These are phyloP conservation scores for Coriaria nepalensis DNA, from an alignment of 306 rosid species.

Conservation along the genomic window DNA sequence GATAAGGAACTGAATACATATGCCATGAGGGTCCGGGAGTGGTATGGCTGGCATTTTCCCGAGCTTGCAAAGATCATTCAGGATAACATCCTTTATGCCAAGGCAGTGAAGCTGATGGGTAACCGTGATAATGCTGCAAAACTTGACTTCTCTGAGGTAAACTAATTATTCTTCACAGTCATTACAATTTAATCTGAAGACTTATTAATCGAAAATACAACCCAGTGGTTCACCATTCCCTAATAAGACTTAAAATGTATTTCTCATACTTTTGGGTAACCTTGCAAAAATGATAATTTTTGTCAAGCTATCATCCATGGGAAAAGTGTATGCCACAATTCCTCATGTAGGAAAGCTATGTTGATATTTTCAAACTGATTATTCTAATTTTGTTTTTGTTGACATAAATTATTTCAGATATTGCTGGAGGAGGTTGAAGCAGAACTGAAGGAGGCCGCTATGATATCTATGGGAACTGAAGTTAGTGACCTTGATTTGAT, in stretches of 20 bases:
- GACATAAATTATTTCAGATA: slow-evolving; percentile 26
- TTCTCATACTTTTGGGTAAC: too few species aligned
- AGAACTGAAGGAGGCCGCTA: slow-evolving; percentile 65
- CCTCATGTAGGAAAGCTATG: too few species aligned
- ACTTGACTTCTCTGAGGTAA: slow-evolving; percentile 89
- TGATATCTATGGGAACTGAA: slow-evolving; percentile 98
- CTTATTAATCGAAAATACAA: too few species aligned
- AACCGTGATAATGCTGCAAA: slow-evolving; percentile 67
- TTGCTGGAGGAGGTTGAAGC: slow-evolving; percentile 68
- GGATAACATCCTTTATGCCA: slow-evolving; percentile 81
- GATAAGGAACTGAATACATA: slow-evolving; percentile 90
- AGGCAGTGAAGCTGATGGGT: slow-evolving; percentile 82
- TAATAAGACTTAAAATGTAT: too few species aligned
- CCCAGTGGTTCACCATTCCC: too few species aligned
- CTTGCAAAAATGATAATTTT: too few species aligned
- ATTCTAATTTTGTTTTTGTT: background rate
- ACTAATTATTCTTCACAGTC: background rate
- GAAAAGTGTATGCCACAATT: too few species aligned
- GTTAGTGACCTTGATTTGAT: slow-evolving; percentile 78
- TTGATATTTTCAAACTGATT: too few species aligned
- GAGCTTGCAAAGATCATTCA: slow-evolving; percentile 78
- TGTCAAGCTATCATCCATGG: too few species aligned
- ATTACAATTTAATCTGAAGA: too few species aligned
- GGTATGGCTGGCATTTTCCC: slow-evolving; percentile 99
- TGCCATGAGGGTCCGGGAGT: slow-evolving; percentile 96